Base-by-base conservation (phyloP, 139 green algal genomes). In the Gonium pectorale region DNA sequence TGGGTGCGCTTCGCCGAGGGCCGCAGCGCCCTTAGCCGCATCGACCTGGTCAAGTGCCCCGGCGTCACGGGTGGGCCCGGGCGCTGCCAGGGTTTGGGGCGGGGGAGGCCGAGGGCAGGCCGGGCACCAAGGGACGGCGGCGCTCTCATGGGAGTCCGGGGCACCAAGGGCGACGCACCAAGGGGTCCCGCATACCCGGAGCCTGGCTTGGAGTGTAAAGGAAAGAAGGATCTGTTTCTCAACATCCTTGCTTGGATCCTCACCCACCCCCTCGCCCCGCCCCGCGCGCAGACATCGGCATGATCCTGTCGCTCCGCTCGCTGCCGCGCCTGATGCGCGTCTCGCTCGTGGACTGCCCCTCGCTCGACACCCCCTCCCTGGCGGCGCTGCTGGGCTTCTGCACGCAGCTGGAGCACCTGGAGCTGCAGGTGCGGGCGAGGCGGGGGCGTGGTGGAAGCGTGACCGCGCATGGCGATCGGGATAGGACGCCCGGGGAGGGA, bases 341-440 rank as follows among this genome's bases (percentile, higher is more conserved):
- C 46, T 78, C 79, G 64, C 67, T 85, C 46, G 29, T 52, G 24
- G 79, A 75, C 15, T 77, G 64, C 64, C 79, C 79, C 24, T 41
- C 38, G 64, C 67, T 85, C 35, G 79, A 77, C 63, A 77, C 79
- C 6, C 79, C 24, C 64, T 68, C 64, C 4, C 79, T 85, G 63
- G 79, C 79, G 11, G 79, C 79, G 29, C 64, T 85, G 79, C 64
- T 85, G 13, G 79, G 64, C 33, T 85, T 67, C 79, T 85, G 79
- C 63, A 35, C 79, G 17, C 6, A 0, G 13, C 63, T 85, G 46
- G 79, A 77, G 44, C 26, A 68, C 49, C 7, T 85, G 1, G 79
- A 85, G 63, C 44, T 85, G 64, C 79, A 85, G 71, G 71, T 67
- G 15, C 1, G 68, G n/a, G 7, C 0, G 0, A 8, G 26, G 67